phyloP scores from a whole-genome alignment of 1,284 basidiomycete species.

The Austroboletus niveus region DNA sequence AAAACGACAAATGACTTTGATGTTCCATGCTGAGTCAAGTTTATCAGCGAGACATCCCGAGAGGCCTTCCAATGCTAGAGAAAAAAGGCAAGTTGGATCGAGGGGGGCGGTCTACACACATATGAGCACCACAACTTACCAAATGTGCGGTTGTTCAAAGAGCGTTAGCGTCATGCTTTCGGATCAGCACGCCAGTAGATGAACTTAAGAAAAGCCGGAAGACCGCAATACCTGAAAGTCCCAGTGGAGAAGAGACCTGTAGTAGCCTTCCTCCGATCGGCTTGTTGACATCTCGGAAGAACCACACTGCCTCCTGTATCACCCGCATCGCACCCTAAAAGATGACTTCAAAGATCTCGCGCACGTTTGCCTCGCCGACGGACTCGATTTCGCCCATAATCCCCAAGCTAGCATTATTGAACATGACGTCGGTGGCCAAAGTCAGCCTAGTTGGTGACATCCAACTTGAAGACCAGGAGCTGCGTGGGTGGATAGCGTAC shows the following conservation, averaged over 20 bases:
- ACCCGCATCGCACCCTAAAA: conserved; percentile 32
- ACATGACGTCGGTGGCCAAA: background rate
- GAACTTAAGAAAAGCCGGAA: conserved; percentile 7
- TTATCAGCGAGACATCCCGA: no score
- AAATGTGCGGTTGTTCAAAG: background rate
- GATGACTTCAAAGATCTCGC: conserved; percentile 30
- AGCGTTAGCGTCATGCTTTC: no score
- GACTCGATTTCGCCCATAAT: conserved; percentile 10
- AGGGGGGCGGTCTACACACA: no score
- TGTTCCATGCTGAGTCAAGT: no score
- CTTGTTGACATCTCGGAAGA: conserved; percentile 35
- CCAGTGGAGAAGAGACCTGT: conserved; percentile 24
- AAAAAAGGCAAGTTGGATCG: no score
- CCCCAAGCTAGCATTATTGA: background rate
- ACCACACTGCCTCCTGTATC: no score
- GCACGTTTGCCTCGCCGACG: conserved; percentile 17
- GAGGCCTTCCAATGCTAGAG: conserved; percentile 4
- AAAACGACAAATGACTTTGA: conserved; percentile 2
- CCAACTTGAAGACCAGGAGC: conserved; percentile 39
- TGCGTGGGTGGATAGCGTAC: conserved; percentile 25
- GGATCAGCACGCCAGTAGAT: background rate
- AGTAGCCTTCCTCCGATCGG: conserved; percentile 28
- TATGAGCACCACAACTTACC: no score
- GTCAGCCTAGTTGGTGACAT: conserved; percentile 33
- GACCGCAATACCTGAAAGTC: background rate